Conservation (phyloP, 768 basidiomycete genomes). For the Leccinum variicolor region DNA sequence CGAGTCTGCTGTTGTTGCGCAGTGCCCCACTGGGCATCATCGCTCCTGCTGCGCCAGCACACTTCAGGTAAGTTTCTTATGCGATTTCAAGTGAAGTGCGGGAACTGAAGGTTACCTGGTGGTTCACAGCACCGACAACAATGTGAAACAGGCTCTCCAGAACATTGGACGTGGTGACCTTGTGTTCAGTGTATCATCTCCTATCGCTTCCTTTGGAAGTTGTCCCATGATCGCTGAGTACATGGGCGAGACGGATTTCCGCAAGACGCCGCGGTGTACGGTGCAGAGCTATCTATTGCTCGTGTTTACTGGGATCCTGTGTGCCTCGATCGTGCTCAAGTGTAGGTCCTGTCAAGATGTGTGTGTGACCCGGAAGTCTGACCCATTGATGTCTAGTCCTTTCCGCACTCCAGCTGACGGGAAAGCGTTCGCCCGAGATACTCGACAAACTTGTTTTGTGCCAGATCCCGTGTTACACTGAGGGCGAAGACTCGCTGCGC, state of each 20-base stretch:
- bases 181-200: no score
- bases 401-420: slow-evolving; percentile 82
- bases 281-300: slow-evolving; percentile 85
- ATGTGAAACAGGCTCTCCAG: no score
- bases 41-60: no score
- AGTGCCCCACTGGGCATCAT: no score
- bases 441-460: slow-evolving; percentile 94
- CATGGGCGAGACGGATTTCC: slow-evolving; percentile 72
- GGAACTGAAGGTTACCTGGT: no score
- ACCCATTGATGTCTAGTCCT: slow-evolving; percentile 54
- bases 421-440: slow-evolving; percentile 80
- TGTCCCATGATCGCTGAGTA: slow-evolving; percentile 28
- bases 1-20: no score
- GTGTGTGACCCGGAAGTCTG: not conserved
- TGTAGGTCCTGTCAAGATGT: slow-evolving; percentile 52
- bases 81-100: no score
- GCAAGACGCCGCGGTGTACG: slow-evolving; percentile 71
- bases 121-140: no score
- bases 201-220: no score
- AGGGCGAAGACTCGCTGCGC: slow-evolving; percentile 91
- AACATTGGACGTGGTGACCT: no score
- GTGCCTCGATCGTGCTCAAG: slow-evolving; percentile 76
- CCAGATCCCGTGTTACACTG: slow-evolving; percentile 93
- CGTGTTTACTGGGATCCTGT: slow-evolving; percentile 69
- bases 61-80: no score